Percentiles rank a stretch among this genome's conserved stretches.
These are phyloP conservation scores for Flaveria bidentis DNA, from an alignment of 129 eudicot species.

Conservation along the genomic window DNA sequence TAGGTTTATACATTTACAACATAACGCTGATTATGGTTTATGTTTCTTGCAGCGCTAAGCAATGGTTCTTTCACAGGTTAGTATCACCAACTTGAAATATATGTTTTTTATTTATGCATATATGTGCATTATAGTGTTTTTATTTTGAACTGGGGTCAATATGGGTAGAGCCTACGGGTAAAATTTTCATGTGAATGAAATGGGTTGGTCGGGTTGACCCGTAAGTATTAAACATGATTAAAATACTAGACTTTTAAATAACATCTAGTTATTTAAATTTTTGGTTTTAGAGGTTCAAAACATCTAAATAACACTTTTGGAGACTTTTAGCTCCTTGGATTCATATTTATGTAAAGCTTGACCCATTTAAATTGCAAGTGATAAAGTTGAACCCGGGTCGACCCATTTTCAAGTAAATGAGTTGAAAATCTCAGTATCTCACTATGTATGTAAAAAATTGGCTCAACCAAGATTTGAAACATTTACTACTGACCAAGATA, in stretches of 20 bases:
- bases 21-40: slow-evolving; percentile 11
- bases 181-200: not conserved
- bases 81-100: slow-evolving; percentile 23
- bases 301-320: not conserved
- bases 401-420: not conserved
- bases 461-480: not conserved
- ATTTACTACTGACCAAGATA: not conserved
- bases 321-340: not conserved
- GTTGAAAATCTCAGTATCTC: not conserved
- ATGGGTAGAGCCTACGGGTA: not conserved
- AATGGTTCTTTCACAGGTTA: slow-evolving; percentile 67
- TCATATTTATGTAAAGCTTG: not conserved
- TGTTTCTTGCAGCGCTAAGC: slow-evolving; percentile 56
- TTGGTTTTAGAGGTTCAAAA: not conserved
- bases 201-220: not conserved
- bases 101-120: not conserved
- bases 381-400: not conserved
- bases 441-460: not conserved
- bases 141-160: not conserved
- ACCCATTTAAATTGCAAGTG: not conserved
- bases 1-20: not conserved
- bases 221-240: not conserved
- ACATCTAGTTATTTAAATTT: not conserved
- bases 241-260: not conserved
- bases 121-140: not conserved